phyloP scores from a whole-genome alignment of 306 rosid species.

The Cicer pinnatifidum region DNA sequence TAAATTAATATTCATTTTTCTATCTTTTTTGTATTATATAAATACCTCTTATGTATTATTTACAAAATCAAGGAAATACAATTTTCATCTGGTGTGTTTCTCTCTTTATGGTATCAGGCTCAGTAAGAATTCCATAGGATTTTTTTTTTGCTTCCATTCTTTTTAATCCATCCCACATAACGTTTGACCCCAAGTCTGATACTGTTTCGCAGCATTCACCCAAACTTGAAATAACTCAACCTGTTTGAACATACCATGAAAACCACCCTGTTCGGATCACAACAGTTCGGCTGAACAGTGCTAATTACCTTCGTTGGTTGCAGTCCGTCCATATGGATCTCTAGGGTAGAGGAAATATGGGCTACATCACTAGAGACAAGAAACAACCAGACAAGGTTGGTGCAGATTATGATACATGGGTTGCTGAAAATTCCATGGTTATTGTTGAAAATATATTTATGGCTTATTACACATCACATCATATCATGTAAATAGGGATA shows the following conservation, averaged over 20 bases:
- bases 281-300: background rate
- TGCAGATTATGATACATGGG: background rate
- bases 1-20: no score
- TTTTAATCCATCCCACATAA: background rate
- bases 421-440: no score
- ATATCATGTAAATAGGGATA: no score
- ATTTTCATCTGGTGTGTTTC: no score
- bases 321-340: background rate
- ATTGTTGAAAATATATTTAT: no score
- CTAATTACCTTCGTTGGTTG: background rate
- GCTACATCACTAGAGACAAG: background rate
- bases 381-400: no score
- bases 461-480: no score
- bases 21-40: no score
- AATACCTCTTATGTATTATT: no score
- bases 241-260: background rate
- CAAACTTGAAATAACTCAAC: background rate
- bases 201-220: background rate
- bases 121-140: background rate
- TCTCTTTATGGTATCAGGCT: no score
- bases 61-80: no score
- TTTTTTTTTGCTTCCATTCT: background rate
- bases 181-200: background rate
- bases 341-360: background rate
- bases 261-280: slow-evolving; percentile 7